Evolutionary conservation across 2,329 filamentous ascomycete genomes (phyloP).

Genomic region (Chaetothyriales sp.): DNA sequence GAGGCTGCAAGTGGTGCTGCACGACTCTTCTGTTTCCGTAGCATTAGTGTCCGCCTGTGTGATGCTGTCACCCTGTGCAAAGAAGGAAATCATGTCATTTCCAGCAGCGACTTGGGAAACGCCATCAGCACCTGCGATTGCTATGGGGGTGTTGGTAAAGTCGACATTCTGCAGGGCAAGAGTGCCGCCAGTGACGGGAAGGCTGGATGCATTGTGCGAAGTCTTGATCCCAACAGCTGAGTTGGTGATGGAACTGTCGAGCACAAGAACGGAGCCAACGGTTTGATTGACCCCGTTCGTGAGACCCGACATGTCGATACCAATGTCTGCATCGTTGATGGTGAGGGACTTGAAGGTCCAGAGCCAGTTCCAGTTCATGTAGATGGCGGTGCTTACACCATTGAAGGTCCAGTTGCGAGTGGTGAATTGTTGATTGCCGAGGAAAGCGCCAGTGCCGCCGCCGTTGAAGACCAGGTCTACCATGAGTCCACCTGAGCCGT

Average conservation of each 20-base stretch:
- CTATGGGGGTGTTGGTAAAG: constrained; percentile 53
- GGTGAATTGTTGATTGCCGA: constrained; percentile 80
- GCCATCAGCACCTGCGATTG: constrained; percentile 46
- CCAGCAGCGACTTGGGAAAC: constrained; percentile 47
- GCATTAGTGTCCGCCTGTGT: too few species aligned
- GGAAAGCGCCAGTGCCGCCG: constrained; percentile 60
- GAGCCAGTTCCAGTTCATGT: constrained; percentile 85
- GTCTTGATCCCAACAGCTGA: constrained; percentile 65
- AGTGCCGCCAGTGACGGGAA: constrained; percentile 58
- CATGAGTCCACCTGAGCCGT: constrained; percentile 70
- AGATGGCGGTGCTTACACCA: constrained; percentile 66
- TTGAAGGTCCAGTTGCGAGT: constrained; percentile 71
- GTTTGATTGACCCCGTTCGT: constrained; percentile 46
- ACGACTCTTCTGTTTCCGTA: neutral
- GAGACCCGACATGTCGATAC: constrained; percentile 58
- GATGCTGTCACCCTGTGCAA: constrained; percentile 68
- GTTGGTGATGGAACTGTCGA: constrained; percentile 66
- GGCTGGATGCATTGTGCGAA: constrained; percentile 48
- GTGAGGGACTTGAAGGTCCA: constrained; percentile 64
- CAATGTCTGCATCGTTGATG: constrained; percentile 60
- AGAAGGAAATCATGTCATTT: constrained; percentile 53
- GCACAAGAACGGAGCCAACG: constrained; percentile 69
- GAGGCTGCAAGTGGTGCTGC: constrained; percentile 5
- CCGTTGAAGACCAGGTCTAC: constrained; percentile 71
- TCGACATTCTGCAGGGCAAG: constrained; percentile 83